A percentile compares a stretch with the other conserved stretches of the same genome.
Conservation (phyloP, 2,329 filamentous ascomycete genomes). For the Didymella lethalis region DNA sequence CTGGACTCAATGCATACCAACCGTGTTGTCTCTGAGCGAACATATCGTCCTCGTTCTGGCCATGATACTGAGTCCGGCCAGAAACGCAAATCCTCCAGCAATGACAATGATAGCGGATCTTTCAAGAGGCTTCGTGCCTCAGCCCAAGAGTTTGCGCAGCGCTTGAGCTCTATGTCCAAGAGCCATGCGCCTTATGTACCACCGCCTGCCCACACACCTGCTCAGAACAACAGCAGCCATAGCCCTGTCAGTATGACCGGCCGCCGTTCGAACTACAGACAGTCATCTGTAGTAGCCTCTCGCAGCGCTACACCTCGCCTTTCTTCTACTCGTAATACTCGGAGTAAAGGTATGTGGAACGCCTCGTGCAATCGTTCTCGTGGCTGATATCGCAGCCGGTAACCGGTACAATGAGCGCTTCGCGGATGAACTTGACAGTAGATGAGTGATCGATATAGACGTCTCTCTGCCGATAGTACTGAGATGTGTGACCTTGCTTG, state of each 20-base stretch:
- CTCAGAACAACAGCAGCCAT: not conserved
- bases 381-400: not conserved
- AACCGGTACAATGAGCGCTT: conserved; percentile 12
- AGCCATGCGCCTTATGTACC: not conserved
- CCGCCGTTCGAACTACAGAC: conserved; percentile 1
- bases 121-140: conserved; percentile 2
- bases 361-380: not conserved
- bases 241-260: not conserved
- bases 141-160: not conserved
- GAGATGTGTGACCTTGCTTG: not conserved
- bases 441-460: not conserved
- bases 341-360: conserved; percentile 9
- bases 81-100: not conserved
- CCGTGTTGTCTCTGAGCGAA: not conserved
- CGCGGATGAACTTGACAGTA: conserved; percentile 10
- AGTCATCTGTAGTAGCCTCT: not conserved
- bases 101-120: not conserved
- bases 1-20: not conserved
- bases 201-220: not conserved
- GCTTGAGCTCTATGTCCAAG: not conserved
- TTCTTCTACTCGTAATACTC: conserved; percentile 15
- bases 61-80: not conserved
- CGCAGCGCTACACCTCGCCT: not conserved
- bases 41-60: not conserved
- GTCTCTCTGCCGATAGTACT: too few species aligned